Evolutionary conservation across 2,329 filamentous ascomycete species (phyloP).

Genomic region (Penicillium sp.): DNA sequence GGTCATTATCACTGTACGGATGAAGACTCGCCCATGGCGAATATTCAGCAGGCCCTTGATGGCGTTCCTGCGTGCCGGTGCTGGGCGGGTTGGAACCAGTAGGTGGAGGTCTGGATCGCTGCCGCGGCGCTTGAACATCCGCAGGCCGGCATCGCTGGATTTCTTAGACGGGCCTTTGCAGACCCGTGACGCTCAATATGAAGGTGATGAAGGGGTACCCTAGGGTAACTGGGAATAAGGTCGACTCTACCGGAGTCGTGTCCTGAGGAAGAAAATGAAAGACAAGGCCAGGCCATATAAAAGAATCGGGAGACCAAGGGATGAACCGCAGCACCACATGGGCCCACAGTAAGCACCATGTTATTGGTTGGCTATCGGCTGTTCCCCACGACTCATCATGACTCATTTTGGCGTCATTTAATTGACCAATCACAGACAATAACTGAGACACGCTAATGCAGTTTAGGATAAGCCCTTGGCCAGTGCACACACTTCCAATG

Average conservation of each 20-base stretch:
- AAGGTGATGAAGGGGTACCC: neutral
- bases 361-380: slow-evolving; percentile 9
- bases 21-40: slow-evolving; percentile 14
- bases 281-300: slow-evolving; percentile 10
- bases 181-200: slow-evolving; percentile 16
- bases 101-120: slow-evolving; percentile 6
- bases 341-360: neutral
- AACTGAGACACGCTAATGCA: neutral
- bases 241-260: slow-evolving; percentile 14
- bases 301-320: slow-evolving; percentile 2
- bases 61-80: slow-evolving; percentile 12
- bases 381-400: slow-evolving; percentile 18
- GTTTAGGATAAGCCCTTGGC: neutral
- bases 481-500: neutral
- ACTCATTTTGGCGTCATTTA: slow-evolving; percentile 20
- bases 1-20: slow-evolving; percentile 6
- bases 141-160: slow-evolving; percentile 22
- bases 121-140: slow-evolving; percentile 16
- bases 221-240: slow-evolving; percentile 1
- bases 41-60: slow-evolving; percentile 14
- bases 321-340: neutral
- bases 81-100: slow-evolving; percentile 15
- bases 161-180: slow-evolving; percentile 21
- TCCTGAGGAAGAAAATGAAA: slow-evolving; percentile 18
- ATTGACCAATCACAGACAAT: slow-evolving; percentile 7